Evolutionary conservation across 1,284 basidiomycete species (phyloP).

Genomic region (Wallemia mellicola): DNA sequence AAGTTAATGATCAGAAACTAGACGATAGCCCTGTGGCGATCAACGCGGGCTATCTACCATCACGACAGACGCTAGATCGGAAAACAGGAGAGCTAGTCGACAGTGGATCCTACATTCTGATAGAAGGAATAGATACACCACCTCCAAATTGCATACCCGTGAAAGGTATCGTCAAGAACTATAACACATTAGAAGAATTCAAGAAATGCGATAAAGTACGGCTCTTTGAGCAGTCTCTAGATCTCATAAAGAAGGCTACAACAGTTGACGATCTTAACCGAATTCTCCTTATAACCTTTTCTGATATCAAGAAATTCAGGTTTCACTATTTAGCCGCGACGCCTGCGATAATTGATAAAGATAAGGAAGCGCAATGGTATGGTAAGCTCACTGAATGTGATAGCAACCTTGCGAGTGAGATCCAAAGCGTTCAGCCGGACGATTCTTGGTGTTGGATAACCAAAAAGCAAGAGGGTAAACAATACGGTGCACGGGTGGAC

Average conservation of each 20-base stretch:
- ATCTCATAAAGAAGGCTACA: conserved; percentile 10
- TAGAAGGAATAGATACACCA: conserved; percentile 11
- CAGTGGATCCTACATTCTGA: not conserved
- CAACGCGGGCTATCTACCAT: conserved; percentile 35
- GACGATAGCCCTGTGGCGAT: conserved; percentile 40
- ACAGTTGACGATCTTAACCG: conserved; percentile 24
- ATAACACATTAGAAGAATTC: conserved; percentile 91
- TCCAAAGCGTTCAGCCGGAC: not conserved
- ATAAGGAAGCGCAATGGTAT: conserved; percentile 7
- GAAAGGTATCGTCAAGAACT: conserved; percentile 53
- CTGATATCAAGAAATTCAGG: conserved; percentile 91
- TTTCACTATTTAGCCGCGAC: conserved; percentile 97
- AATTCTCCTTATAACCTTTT: conserved; percentile 72
- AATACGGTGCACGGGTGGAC: not conserved
- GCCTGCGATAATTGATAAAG: conserved; percentile 50
- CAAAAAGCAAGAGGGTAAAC: not conserved
- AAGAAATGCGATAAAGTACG: conserved; percentile 59
- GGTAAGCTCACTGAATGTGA: conserved; percentile 6
- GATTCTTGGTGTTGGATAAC: not conserved
- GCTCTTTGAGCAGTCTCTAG: conserved; percentile 38
- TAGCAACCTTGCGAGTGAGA: not conserved
- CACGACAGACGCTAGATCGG: conserved; percentile 39
- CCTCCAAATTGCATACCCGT: conserved; percentile 18
- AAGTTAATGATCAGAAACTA: conserved; percentile 68
- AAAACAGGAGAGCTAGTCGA: conserved; percentile 23